phyloP scores from a whole-genome alignment of 2,329 filamentous ascomycete genomes.

The Neocatenulostroma microsporum region DNA sequence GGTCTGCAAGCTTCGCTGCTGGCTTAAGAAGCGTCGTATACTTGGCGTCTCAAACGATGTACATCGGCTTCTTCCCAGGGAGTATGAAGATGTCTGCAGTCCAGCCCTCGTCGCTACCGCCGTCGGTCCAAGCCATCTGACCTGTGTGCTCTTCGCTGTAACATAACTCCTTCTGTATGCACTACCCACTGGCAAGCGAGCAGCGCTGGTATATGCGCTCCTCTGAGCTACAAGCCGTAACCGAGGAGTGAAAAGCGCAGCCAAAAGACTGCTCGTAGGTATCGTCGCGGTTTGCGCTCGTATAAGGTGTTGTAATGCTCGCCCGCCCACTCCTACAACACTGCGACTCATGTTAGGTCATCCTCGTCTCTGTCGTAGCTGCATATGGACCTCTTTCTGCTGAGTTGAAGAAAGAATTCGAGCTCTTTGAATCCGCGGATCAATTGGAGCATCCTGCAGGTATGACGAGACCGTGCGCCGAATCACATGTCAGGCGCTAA shows the following conservation, averaged over 20 bases:
- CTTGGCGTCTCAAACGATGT: no score
- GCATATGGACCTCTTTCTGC: neutral
- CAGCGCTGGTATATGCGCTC: no score
- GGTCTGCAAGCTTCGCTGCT: no score
- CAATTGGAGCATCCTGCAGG: no score
- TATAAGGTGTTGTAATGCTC: conserved; percentile 11
- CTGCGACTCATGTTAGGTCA: conserved; percentile 36
- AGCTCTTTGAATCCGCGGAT: neutral
- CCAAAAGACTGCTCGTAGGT: conserved; percentile 11
- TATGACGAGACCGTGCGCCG: neutral
- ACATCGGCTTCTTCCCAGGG: neutral
- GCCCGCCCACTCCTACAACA: conserved; percentile 32
- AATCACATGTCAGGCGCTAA: neutral
- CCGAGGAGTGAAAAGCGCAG: no score
- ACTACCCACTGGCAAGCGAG: neutral
- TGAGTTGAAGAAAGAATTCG: neutral
- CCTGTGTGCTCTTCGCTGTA: conserved; percentile 14
- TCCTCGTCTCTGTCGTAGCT: neutral
- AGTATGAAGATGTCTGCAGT: neutral
- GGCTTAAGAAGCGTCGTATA: no score
- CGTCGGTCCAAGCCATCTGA: conserved; percentile 16
- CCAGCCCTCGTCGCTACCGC: neutral
- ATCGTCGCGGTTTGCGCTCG: neutral
- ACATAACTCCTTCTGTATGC: conserved; percentile 10
- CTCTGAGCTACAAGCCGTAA: no score